Evolutionary conservation across 1,139 yeast genomes (phyloP).

Genomic region (Suhomyces bolitotheri): DNA sequence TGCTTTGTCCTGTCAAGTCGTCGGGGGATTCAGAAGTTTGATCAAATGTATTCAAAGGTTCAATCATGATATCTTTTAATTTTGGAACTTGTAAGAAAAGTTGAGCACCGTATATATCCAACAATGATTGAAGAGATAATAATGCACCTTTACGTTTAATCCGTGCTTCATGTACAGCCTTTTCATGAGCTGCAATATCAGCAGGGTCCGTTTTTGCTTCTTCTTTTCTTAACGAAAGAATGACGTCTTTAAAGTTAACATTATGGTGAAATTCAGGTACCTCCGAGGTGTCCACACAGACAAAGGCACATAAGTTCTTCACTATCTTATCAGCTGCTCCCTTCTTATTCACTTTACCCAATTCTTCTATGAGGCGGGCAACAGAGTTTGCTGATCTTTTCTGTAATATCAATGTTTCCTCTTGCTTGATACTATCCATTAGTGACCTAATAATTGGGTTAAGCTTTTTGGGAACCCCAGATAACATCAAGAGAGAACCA

Average conservation of each 20-base stretch:
- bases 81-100: slow-evolving; percentile 69
- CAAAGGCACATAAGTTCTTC: slow-evolving; percentile 86
- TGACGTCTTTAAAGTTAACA: slow-evolving; percentile 52
- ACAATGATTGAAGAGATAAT: slow-evolving; percentile 61
- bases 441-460: slow-evolving; percentile 86
- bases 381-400: slow-evolving; percentile 69
- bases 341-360: slow-evolving; percentile 57
- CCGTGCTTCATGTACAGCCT: slow-evolving; percentile 69
- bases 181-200: slow-evolving; percentile 63
- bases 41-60: slow-evolving; percentile 49
- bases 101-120: slow-evolving; percentile 50
- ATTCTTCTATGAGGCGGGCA: slow-evolving; percentile 58
- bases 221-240: slow-evolving; percentile 78
- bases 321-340: slow-evolving; percentile 86
- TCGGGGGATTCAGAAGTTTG: slow-evolving; percentile 39
- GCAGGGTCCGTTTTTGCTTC: slow-evolving; percentile 70
- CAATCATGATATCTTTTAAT: slow-evolving; percentile 64
- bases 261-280: slow-evolving; percentile 90
- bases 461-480: slow-evolving; percentile 77
- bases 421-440: slow-evolving; percentile 90
- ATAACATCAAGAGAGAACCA: slow-evolving; percentile 63
- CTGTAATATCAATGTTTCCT: slow-evolving; percentile 67
- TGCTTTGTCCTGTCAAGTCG: slow-evolving; percentile 66
- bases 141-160: slow-evolving; percentile 84
- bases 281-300: slow-evolving; percentile 94